These are phyloP conservation scores for Albugo candida DNA, from an alignment of 352 stramenopile species.

Conservation along the genomic window DNA sequence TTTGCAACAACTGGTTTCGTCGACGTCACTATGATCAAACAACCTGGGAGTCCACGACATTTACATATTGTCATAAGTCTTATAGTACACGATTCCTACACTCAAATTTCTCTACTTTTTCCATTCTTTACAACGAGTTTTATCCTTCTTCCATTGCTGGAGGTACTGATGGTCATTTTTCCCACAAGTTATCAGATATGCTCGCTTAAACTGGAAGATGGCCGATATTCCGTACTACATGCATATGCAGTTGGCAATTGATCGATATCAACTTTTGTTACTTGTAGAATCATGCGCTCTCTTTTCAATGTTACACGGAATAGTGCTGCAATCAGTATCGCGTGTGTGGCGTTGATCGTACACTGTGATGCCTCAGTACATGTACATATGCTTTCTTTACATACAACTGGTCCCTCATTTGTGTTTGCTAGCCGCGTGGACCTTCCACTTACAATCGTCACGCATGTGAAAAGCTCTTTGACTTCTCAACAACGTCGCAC, in stretches of 20 bases:
- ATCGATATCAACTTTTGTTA: neutral
- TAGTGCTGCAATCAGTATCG: slow-evolving; percentile 60
- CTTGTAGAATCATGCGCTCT: slow-evolving; percentile 31
- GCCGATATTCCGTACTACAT: slow-evolving; percentile 38
- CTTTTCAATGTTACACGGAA: slow-evolving; percentile 70
- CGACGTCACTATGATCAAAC: slow-evolving; percentile 57
- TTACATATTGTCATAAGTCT: neutral
- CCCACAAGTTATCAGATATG: slow-evolving; percentile 23
- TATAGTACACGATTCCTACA: neutral
- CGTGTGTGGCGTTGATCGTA: slow-evolving; percentile 61
- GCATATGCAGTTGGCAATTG: neutral
- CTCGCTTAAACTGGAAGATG: slow-evolving; percentile 39
- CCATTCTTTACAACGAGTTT: slow-evolving; percentile 75
- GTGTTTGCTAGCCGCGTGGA: slow-evolving; percentile 7
- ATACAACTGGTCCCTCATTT: neutral
- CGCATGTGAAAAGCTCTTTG: slow-evolving; percentile 62
- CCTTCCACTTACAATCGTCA: slow-evolving; percentile 49
- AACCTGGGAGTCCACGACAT: slow-evolving; percentile 25
- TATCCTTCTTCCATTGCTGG: slow-evolving; percentile 44
- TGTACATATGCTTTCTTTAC: slow-evolving; percentile 2
- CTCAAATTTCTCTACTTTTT: slow-evolving; percentile 62
- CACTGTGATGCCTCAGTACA: slow-evolving; percentile 55
- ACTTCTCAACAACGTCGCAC: slow-evolving; percentile 25
- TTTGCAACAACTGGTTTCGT: slow-evolving; percentile 45
- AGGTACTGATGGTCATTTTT: slow-evolving; percentile 49